Base-by-base conservation (phyloP, 805 yeast species). In the Tetrapisispora fleetii region DNA sequence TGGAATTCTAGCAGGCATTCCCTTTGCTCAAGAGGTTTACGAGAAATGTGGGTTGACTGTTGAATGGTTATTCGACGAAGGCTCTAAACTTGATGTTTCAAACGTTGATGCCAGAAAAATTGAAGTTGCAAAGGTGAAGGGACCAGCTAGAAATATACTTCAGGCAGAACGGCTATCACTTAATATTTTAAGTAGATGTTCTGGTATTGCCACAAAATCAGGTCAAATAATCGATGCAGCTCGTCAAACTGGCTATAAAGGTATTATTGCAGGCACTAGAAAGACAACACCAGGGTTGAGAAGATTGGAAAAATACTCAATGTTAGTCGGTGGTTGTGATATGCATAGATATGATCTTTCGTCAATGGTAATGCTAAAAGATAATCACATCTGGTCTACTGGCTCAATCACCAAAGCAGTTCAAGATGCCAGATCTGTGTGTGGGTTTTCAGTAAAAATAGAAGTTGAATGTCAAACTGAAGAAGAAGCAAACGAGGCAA, bases 211-310 rank as follows among this genome's bases (percentile, higher is more conserved):
- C 10, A 85, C 95, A 0, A 80, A 80, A 51, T 80, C 93, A 0
- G 66, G 70, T 46, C 65, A 69, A 28, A 76, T 90, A 3, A 69
- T 80, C 46, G 60, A 67, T 6, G 64, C 78, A 50, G 96, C 96
- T 1, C 75, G 80, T 48, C 67, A 75, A 39, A 68, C 76, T 4
- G 93, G 95, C 0, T 91, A 80, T 62, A 69, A 69, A 3, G 98
- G 98, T 0, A 75, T 83, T 22, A 88, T 90, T 62, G 97, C 98
- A 0, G 98, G 97, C 7, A 90, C 98, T 1, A 78, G 98, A 62
- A 90, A 90, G 68, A 91, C 97, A n/a, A 91, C 98, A 0, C 98
- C 98, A 0, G 98, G 98, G 0, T 75, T 90, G 53, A 78, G 98
- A 59, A 72, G 82, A 40, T 68, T 91, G 50, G 98, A 90, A 63